Conservation (phyloP, 768 basidiomycete species). For the Lactifluus pinguis region DNA sequence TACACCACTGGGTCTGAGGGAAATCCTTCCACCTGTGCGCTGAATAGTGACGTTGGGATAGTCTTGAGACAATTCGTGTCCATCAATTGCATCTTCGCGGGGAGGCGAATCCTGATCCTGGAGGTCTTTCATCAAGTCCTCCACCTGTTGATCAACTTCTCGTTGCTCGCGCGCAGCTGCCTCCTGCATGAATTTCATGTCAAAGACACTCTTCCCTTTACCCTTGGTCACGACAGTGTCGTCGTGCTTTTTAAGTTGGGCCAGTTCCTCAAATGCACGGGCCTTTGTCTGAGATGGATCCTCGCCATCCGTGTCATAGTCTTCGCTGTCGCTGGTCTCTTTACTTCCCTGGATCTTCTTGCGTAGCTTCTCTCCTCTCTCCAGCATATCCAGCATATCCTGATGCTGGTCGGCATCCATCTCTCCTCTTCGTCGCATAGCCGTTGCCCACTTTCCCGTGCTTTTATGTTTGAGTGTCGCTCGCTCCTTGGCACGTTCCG, state of each 20-base stretch:
- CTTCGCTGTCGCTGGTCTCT: constrained; percentile 45
- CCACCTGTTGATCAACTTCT: constrained; percentile 51
- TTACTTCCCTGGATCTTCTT: constrained; percentile 60
- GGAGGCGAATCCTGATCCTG: constrained; percentile 32
- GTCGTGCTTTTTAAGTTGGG: neutral
- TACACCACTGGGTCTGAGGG: constrained; percentile 44
- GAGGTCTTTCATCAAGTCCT: constrained; percentile 68
- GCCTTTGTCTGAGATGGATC: constrained; percentile 38
- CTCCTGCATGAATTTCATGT: constrained; percentile 99
- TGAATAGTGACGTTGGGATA: constrained; percentile 36
- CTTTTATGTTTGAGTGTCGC: constrained; percentile 85
- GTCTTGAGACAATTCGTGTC: constrained; percentile 26
- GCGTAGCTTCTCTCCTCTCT: constrained; percentile 68
- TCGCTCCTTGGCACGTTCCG: constrained; percentile 76
- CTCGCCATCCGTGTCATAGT: constrained; percentile 40
- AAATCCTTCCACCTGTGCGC: constrained; percentile 59
- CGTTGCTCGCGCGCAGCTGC: constrained; percentile 62
- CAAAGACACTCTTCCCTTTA: constrained; percentile 63
- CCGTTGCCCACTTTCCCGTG: constrained; percentile 81
- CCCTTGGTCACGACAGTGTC: constrained; percentile 19
- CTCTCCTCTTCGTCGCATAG: constrained; percentile 61
- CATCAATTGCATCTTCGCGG: constrained; percentile 22
- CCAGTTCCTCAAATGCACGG: constrained; percentile 20
- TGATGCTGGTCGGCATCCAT: constrained; percentile 51
- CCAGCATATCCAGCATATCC: constrained; percentile 81